Evolutionary conservation across 2,329 filamentous ascomycete species (phyloP), one percentile per base, ranked within the genome.

Genomic region (Leptographium wingfieldii): DNA sequence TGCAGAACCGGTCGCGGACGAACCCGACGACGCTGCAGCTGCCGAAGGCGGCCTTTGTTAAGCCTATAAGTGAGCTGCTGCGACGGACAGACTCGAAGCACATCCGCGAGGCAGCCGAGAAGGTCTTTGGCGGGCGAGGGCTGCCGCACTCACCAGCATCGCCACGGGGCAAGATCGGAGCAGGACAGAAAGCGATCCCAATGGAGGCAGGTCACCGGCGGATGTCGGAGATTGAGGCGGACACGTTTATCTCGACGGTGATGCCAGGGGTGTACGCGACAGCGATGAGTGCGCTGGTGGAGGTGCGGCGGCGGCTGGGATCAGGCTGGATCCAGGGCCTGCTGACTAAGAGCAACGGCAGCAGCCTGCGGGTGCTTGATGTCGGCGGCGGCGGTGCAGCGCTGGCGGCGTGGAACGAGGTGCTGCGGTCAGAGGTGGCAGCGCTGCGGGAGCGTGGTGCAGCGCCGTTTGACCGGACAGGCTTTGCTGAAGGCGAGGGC

Each of bases 361-460:
- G 76, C 52, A 77, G 80, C 1, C 77, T 87, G 22, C 80, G 83
- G 35, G 78, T 94, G 7, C 76, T 95, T 5, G 89, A 95, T 69
- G 85, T 84, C 5, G 89, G 89, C 9, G 82, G 82, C 27, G 88
- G 83, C 22, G 90, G 89, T 14, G 88, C 86, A 19, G 88, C 83
- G 11, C 73, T 90, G 40, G 73, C 88, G 5, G 90, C 89, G 6
- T 92, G 88, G 83, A 78, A 89, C 59, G 85, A 92, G 65, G 78
- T 97, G 11, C 67, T 95, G 16, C 79, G 84, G 63, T 87, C 92
- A 0, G 92, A 97, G 69, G 95, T 88, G 86, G 83, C 88, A 58
- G 69, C 86, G 0, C 80, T 92, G 73, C 80, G 69, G 31, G 80
- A 83, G 4, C 73, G 76, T 38, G 75, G 75, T 0, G 77, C 96